A percentile compares a stretch with the other conserved stretches of the same genome.
phyloP scores from a whole-genome alignment of 257 asterid species.

The Capsicum chinense region DNA sequence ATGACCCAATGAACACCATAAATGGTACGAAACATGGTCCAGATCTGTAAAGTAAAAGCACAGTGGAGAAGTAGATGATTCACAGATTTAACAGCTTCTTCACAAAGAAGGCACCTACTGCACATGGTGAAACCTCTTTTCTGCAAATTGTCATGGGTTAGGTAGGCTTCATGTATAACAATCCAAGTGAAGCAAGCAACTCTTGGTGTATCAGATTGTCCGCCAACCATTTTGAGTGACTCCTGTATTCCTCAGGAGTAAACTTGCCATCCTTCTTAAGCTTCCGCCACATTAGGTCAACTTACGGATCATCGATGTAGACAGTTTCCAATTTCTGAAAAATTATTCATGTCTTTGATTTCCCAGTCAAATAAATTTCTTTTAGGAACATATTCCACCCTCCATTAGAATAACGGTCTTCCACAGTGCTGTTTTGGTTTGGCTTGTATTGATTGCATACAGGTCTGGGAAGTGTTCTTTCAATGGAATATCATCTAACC shows the following conservation, averaged over 20 bases:
- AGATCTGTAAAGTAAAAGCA: not conserved
- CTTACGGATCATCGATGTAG: not conserved
- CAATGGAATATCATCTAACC: not conserved
- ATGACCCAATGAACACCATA: not conserved
- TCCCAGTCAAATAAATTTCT: not conserved
- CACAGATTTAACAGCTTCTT: not conserved
- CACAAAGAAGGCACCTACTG: not conserved
- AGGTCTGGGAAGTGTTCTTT: not conserved
- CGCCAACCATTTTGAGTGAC: not conserved
- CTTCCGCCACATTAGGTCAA: not conserved
- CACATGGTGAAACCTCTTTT: not conserved
- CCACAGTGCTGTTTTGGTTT: conserved; percentile 12
- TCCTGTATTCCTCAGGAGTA: not conserved
- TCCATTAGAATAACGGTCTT: not conserved
- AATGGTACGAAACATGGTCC: not conserved
- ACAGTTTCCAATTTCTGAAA: not conserved
- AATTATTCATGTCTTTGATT: not conserved
- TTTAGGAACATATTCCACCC: not conserved
- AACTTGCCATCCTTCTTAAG: not conserved
- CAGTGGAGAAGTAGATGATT: not conserved
- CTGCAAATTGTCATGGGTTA: not conserved
- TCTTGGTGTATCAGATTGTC: not conserved
- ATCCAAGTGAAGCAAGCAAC: not conserved
- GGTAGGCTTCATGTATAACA: not conserved
- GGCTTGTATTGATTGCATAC: not conserved